phyloP scores from a whole-genome alignment of 495 filamentous ascomycete species.

The Penicillium fimorum region DNA sequence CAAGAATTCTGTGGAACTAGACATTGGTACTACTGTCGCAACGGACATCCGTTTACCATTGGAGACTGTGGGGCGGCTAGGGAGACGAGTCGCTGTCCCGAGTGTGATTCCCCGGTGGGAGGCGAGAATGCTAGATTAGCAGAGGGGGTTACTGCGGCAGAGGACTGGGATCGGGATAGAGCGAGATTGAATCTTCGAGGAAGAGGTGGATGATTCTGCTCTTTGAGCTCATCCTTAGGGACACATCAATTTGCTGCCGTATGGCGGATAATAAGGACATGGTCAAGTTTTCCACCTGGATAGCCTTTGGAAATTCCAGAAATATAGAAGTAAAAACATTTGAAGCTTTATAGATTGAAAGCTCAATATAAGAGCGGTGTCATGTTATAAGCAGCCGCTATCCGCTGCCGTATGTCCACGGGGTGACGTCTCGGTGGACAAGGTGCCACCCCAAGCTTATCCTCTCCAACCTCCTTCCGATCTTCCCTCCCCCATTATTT shows the following conservation, averaged over 20 bases:
- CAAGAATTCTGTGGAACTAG: slow-evolving; percentile 53
- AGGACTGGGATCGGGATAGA: slow-evolving; percentile 44
- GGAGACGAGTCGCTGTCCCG: slow-evolving; percentile 60
- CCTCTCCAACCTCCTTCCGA: slow-evolving; percentile 10
- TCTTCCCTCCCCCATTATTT: slow-evolving; percentile 3
- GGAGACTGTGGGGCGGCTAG: slow-evolving; percentile 74
- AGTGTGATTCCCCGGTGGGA: slow-evolving; percentile 62
- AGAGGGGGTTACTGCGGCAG: slow-evolving; percentile 50
- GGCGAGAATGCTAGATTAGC: slow-evolving; percentile 53
- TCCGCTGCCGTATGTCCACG: not conserved
- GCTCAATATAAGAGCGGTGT: not conserved
- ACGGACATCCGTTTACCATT: slow-evolving; percentile 70
- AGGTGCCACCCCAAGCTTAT: slow-evolving; percentile 17
- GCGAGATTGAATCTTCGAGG: not conserved
- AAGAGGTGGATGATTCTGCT: not conserved
- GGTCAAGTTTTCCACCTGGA: not conserved
- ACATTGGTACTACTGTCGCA: slow-evolving; percentile 68
- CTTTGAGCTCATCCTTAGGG: slow-evolving; percentile 1
- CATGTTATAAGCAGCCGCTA: not conserved
- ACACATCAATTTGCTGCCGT: not conserved
- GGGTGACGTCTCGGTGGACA: slow-evolving; percentile 25
- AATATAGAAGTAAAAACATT: not conserved
- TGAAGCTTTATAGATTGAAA: not conserved
- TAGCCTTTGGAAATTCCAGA: no score
- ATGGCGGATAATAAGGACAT: not conserved